These are phyloP conservation scores for Astraeus odoratus DNA, from an alignment of 768 basidiomycete species.

Conservation along the genomic window DNA sequence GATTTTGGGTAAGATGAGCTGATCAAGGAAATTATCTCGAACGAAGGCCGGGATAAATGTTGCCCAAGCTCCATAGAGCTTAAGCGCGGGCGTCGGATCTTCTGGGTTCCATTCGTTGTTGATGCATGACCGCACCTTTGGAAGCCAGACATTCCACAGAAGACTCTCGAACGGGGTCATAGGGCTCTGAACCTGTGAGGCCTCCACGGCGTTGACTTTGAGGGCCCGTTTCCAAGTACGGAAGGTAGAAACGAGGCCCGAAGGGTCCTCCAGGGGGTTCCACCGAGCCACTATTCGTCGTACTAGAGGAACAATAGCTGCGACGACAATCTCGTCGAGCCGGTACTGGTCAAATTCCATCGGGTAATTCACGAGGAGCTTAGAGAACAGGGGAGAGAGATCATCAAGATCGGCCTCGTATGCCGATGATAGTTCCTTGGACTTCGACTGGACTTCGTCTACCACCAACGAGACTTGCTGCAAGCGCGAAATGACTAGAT, in stretches of 20 bases:
- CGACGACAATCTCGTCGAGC: constrained; percentile 90
- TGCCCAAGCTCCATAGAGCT: constrained; percentile 84
- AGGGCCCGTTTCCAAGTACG: constrained; percentile 64
- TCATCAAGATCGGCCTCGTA: constrained; percentile 70
- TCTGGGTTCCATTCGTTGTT: constrained; percentile 92
- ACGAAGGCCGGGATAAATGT: constrained; percentile 85
- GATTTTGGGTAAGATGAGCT: constrained; percentile 91
- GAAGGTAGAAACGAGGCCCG: constrained; percentile 56
- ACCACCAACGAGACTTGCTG: constrained; percentile 72
- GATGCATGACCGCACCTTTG: constrained; percentile 85
- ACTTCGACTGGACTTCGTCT: constrained; percentile 57
- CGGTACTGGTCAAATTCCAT: constrained; percentile 71
- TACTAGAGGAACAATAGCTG: constrained; percentile 77
- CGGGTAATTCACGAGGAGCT: constrained; percentile 61
- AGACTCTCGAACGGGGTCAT: constrained; percentile 97
- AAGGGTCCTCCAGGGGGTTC: constrained; percentile 79
- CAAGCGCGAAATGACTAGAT: constrained; percentile 67
- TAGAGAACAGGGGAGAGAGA: constrained; percentile 67
- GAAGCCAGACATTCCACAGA: constrained; percentile 93
- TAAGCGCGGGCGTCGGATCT: constrained; percentile 67
- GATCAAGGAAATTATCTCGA: constrained; percentile 91
- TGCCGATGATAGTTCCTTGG: constrained; percentile 54
- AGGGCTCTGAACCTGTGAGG: constrained; percentile 31
- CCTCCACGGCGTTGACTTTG: constrained; percentile 46
- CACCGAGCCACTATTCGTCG: constrained; percentile 69